These are phyloP conservation scores for Crithidia sp. DNA, from an alignment of 208 protist genomes.

Conservation along the genomic window DNA sequence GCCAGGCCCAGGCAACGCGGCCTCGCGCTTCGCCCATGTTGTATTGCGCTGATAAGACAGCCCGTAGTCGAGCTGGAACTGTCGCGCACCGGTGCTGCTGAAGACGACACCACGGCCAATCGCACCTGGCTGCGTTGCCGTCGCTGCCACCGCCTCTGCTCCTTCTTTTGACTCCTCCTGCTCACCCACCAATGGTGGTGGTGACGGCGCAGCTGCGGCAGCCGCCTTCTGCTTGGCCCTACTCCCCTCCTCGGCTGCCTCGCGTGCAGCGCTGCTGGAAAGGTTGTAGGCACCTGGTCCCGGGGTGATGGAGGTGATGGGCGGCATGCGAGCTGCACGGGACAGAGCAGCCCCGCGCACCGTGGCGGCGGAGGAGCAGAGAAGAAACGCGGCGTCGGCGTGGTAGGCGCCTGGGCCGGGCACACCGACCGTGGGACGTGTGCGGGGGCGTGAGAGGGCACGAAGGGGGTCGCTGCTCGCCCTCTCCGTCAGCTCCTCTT, in stretches of 20 bases:
- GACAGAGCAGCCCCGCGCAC: constrained; percentile 30
- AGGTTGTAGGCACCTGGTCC: constrained; percentile 32
- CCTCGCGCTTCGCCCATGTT: constrained; percentile 23
- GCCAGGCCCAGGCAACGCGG: constrained; percentile 38
- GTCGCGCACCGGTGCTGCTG: constrained; percentile 23
- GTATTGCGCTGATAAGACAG: constrained; percentile 17
- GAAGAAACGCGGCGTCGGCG: constrained; percentile 42
- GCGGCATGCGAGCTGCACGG: constrained; percentile 34
- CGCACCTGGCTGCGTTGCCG: not conserved
- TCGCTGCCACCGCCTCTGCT: not conserved
- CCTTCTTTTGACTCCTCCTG: not conserved
- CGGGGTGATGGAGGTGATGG: constrained; percentile 22
- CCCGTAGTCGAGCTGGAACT: constrained; percentile 33
- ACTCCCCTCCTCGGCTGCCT: constrained; percentile 9
- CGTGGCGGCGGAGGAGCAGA: constrained; percentile 23
- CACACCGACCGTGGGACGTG: constrained; percentile 9
- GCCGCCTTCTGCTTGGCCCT: not conserved
- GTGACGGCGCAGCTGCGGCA: not conserved
- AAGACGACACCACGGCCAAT: constrained; percentile 27
- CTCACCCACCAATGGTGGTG: too few relatives aligned
- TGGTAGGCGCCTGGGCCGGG: constrained; percentile 77
- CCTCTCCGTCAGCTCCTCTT: not conserved
- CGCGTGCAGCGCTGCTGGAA: not conserved
- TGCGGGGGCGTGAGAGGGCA: constrained; percentile 21
- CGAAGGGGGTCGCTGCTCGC: constrained; percentile 1